These are phyloP conservation scores for Aspergillus carlsbadensis DNA, from an alignment of 495 filamentous ascomycete genomes.

Conservation along the genomic window DNA sequence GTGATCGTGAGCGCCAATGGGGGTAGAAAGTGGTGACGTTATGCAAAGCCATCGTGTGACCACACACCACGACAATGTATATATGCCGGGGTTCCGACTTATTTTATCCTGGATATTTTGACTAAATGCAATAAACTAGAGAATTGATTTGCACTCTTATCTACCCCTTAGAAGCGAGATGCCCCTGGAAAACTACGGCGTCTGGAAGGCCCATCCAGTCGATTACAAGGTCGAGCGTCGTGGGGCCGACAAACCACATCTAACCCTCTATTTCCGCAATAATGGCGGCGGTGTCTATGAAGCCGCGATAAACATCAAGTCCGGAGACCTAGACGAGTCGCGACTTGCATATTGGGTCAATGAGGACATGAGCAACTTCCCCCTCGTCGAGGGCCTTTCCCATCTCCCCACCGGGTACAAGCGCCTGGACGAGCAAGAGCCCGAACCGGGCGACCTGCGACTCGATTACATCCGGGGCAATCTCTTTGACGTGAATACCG, in stretches of 20 bases:
- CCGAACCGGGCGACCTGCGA: background rate
- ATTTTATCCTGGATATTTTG: no score
- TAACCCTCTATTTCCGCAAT: no score
- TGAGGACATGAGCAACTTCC: slow-evolving; percentile 21
- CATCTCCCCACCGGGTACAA: no score
- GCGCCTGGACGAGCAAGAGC: background rate
- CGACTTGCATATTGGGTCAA: slow-evolving; percentile 19
- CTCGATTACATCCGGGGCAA: slow-evolving; percentile 34
- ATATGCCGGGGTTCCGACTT: no score
- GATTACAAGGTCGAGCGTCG: slow-evolving; percentile 13
- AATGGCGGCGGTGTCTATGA: background rate
- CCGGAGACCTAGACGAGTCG: background rate
- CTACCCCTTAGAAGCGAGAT: slow-evolving; percentile 1
- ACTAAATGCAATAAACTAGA: no score
- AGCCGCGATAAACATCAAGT: slow-evolving; percentile 14
- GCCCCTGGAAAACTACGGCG: slow-evolving; percentile 19
- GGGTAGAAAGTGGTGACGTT: no score
- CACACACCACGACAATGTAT: no score
- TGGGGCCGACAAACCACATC: background rate
- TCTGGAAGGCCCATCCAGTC: slow-evolving; percentile 18
- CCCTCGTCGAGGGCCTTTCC: background rate
- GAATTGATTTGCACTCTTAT: no score
- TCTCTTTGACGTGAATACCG: slow-evolving; percentile 23
- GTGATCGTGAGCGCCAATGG: no score
- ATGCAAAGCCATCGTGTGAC: no score